Evolutionary conservation across 129 eudicot genomes (phyloP), one percentile per base, ranked within the genome.

Genomic region (Dittrichia graveolens): DNA sequence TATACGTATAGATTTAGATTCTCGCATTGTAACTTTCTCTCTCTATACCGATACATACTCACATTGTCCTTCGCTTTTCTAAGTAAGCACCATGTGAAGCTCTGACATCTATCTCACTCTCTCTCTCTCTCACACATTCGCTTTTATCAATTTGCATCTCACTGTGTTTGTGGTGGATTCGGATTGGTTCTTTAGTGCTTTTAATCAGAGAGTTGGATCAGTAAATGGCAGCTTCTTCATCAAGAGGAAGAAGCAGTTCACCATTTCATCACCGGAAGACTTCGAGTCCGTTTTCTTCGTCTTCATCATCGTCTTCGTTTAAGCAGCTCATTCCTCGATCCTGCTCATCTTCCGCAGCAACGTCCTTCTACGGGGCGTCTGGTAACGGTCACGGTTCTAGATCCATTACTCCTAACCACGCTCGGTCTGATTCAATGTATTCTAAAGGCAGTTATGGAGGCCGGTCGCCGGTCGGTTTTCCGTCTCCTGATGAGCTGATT

Each of bases 291-390:
- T 94, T 63, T 63, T 90, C 97, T 2, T 88, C 99, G 0, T 78
- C 97, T 0, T 84, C 99, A 43, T 94, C 98, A 0, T 67, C 98
- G 2, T 84, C 94, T 47, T 89, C 95, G 14, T 70, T 89, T 41
- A 83, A 83, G 84, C 85, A 84, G 39, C 68, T 76, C 43, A 52
- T 84, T 69, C 98, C 93, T 44, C 87, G 86, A 5, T 85, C 96
- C 2, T 56, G 81, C 69, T 78, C 95, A 0, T 83, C 98, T 13
- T 69, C 93, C 6, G 76, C 71, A 4, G 39, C 81, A 39, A 43
- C 86, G 69, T 79, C 90, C 59, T 76, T 81, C 24, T 80, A 78
- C 77, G 81, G 75, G 9, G 75, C 75, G 6, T 83, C 84, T 2
- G 87, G 84, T 64, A 82, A 84, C 56, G 76, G 83, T 7, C 56